Conservation (phyloP, 2,329 filamentous ascomycete genomes). For the Calonectria honghensis region DNA sequence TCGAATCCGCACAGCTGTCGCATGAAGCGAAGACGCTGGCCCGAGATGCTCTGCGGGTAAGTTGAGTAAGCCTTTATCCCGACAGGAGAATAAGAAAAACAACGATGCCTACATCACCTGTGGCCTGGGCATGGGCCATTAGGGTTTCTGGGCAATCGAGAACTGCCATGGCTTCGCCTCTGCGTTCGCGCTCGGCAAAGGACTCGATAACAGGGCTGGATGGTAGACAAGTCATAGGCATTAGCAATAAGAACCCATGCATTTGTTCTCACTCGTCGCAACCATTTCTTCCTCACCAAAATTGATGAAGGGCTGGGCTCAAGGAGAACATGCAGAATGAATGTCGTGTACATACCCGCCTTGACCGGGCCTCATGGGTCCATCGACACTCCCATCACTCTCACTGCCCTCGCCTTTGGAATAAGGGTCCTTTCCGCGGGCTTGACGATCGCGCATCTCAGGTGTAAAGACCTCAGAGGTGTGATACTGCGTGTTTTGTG, state of each 20-base stretch:
- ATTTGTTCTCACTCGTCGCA: neutral
- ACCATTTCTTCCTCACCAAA: neutral
- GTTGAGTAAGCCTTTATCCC: neutral
- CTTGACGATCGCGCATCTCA: conserved; percentile 75
- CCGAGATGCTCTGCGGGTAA: conserved; percentile 69
- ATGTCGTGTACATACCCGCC: conserved; percentile 22
- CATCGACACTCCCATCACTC: conserved; percentile 54
- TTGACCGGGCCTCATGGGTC: conserved; percentile 43
- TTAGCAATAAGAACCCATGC: neutral
- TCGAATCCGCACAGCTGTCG: conserved; percentile 74
- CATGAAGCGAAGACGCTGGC: conserved; percentile 74
- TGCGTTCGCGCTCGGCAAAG: conserved; percentile 65
- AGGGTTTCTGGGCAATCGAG: conserved; percentile 75
- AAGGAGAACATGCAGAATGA: too few relatives aligned
- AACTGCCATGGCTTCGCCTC: conserved; percentile 71
- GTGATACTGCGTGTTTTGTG: conserved; percentile 59
- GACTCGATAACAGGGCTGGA: conserved; percentile 58
- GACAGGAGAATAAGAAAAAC: neutral
- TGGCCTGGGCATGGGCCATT: conserved; percentile 75
- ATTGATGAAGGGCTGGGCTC: neutral
- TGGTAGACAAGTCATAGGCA: neutral
- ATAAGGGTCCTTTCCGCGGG: conserved; percentile 75
- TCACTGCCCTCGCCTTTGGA: conserved; percentile 48
- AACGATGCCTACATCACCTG: conserved; percentile 68
- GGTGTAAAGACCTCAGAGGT: conserved; percentile 63